Evolutionary conservation across 345 rosid species (phyloP).

Genomic region (Populus ilicifolia): DNA sequence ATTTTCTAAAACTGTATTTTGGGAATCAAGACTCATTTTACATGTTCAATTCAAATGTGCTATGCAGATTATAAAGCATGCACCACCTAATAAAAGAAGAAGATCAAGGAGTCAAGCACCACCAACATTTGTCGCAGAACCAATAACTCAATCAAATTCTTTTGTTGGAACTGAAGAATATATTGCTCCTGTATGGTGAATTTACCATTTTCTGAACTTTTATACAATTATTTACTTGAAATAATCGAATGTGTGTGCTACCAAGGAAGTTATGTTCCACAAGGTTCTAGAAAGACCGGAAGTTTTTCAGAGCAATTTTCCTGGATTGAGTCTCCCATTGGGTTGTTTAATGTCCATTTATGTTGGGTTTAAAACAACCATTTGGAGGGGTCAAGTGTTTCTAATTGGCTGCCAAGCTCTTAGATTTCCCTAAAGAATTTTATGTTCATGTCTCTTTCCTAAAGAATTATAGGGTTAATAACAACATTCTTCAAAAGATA

Average conservation of each 20-base stretch:
- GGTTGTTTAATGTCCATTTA: neutral
- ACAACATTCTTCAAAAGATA: too few species aligned
- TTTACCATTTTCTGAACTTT: neutral
- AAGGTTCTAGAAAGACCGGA: neutral
- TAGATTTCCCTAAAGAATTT: neutral
- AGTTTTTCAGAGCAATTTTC: neutral
- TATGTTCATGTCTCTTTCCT: neutral
- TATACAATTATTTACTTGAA: neutral
- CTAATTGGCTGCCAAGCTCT: neutral
- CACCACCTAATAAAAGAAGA: constrained; percentile 49
- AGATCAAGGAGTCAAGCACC: constrained; percentile 65
- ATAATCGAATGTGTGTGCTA: neutral
- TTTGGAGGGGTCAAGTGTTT: neutral
- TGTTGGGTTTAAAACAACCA: neutral
- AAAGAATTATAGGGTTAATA: too few species aligned
- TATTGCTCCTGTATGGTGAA: constrained; percentile 80
- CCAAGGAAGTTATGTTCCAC: neutral
- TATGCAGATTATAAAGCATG: constrained; percentile 59
- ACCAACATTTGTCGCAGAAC: constrained; percentile 87
- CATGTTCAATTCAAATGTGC: neutral
- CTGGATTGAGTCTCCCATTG: neutral
- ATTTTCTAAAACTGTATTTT: neutral
- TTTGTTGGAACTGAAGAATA: constrained; percentile 98
- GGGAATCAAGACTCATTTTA: neutral
- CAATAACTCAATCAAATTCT: constrained; percentile 70